phyloP scores from a whole-genome alignment of 768 basidiomycete species.

The Cystofilobasidium macerans region DNA sequence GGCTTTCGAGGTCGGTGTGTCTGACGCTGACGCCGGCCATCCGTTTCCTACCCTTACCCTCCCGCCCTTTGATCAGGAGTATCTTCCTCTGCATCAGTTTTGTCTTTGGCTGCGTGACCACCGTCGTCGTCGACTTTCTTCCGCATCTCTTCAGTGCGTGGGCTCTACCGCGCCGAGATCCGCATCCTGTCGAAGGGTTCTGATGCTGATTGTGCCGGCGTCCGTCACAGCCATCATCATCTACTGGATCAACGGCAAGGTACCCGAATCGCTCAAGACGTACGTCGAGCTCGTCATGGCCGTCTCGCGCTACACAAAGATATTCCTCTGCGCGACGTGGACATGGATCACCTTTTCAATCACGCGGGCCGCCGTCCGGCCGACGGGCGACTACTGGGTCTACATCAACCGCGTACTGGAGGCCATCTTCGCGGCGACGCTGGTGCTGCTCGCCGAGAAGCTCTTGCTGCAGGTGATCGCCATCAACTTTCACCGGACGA shows the following conservation, averaged over 20 bases:
- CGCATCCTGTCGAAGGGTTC: background rate
- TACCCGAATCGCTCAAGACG: constrained; percentile 24
- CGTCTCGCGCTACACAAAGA: constrained; percentile 60
- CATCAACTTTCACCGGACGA: constrained; percentile 49
- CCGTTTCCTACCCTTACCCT: constrained; percentile 65
- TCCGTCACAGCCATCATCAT: constrained; percentile 1
- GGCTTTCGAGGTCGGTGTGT: background rate
- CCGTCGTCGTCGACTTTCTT: constrained; percentile 40
- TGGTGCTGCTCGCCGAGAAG: constrained; percentile 48
- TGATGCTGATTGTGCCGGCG: background rate
- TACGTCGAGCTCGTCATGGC: constrained; percentile 51
- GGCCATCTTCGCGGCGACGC: constrained; percentile 43
- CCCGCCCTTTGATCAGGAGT: constrained; percentile 48
- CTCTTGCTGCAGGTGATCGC: constrained; percentile 63
- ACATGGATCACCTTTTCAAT: constrained; percentile 63
- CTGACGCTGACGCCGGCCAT: background rate
- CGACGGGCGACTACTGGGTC: constrained; percentile 56
- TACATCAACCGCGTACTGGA: constrained; percentile 58
- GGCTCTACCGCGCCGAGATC: background rate
- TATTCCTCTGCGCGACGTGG: constrained; percentile 56
- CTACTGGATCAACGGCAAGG: constrained; percentile 13
- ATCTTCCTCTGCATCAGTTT: constrained; percentile 57
- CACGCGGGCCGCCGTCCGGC: constrained; percentile 49
- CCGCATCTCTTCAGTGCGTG: constrained; percentile 23
- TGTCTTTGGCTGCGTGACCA: constrained; percentile 44